phyloP scores from a whole-genome alignment of 2,329 filamentous ascomycete species.

The Aspergillus luchuensis region DNA sequence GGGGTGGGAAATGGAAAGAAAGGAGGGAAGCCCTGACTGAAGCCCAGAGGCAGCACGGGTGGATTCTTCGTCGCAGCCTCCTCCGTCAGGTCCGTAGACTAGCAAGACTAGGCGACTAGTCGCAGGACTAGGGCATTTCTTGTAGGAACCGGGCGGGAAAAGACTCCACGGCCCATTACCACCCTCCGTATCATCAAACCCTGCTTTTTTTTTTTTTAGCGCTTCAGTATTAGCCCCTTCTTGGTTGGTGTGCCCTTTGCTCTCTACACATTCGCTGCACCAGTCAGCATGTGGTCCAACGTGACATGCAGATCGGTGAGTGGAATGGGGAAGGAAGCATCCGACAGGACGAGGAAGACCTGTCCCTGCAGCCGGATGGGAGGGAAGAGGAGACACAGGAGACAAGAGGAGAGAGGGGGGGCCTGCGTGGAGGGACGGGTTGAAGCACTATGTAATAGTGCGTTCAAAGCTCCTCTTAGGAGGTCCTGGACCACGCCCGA shows the following conservation, averaged over 20 bases:
- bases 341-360: not conserved
- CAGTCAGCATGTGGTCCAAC: constrained; percentile 19
- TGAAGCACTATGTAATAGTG: constrained; percentile 12
- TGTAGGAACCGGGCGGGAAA: constrained; percentile 1
- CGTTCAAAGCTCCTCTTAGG: constrained; percentile 11
- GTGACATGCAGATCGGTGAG: constrained; percentile 19
- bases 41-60: not conserved
- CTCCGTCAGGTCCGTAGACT: constrained; percentile 19
- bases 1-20: constrained; percentile 1
- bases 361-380: constrained; percentile 5
- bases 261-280: not conserved
- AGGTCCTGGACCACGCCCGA: constrained; percentile 1
- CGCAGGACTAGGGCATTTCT: constrained; percentile 13
- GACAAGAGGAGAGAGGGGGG: no score
- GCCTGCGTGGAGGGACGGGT: not conserved
- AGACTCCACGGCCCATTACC: constrained; percentile 11
- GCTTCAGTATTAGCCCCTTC: not conserved
- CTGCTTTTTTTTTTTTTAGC: not conserved
- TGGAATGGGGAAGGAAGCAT: not conserved
- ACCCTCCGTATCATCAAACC: not conserved
- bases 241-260: no score
- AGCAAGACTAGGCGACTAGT: constrained; percentile 18
- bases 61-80: constrained; percentile 16
- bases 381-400: not conserved
- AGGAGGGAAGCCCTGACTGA: not conserved